phyloP scores from a whole-genome alignment of 306 rosid genomes.

The Corylus avellana region DNA sequence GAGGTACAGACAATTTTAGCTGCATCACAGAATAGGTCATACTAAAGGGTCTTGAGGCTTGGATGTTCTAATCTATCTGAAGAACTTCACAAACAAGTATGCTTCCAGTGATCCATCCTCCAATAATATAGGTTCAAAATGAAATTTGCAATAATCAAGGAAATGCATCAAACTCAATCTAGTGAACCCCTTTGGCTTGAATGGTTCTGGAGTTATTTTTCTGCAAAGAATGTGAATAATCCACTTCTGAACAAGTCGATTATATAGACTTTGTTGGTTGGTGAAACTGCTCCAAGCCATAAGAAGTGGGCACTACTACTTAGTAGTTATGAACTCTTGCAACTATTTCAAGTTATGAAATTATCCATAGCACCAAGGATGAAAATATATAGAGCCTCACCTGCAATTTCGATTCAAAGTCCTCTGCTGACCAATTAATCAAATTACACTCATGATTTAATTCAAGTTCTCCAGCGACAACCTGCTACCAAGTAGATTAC shows the following conservation, averaged over 20 bases:
- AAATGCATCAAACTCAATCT: not conserved
- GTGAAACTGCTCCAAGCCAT: not conserved
- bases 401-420: conserved; percentile 92
- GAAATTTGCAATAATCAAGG: not conserved
- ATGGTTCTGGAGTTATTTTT: not conserved
- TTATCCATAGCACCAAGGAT: conserved; percentile 6
- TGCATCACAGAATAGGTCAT: not conserved
- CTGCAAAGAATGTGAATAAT: not conserved
- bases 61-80: not conserved
- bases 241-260: not conserved
- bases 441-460: conserved; percentile 81
- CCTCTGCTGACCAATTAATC: conserved; percentile 94
- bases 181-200: not conserved
- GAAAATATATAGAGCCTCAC: conserved; percentile 34
- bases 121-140: not conserved
- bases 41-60: not conserved
- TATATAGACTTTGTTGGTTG: not conserved
- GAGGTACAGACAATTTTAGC: not conserved
- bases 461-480: conserved; percentile 97
- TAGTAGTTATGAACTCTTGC: conserved; percentile 12
- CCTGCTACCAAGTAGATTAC: conserved; percentile 48
- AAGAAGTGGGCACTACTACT: conserved; percentile 7
- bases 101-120: not conserved
- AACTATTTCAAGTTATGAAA: conserved; percentile 9
- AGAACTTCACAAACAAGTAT: not conserved